phyloP scores from a whole-genome alignment of 2,329 filamentous ascomycete species.

The Coniosporium tulheliwenetii region DNA sequence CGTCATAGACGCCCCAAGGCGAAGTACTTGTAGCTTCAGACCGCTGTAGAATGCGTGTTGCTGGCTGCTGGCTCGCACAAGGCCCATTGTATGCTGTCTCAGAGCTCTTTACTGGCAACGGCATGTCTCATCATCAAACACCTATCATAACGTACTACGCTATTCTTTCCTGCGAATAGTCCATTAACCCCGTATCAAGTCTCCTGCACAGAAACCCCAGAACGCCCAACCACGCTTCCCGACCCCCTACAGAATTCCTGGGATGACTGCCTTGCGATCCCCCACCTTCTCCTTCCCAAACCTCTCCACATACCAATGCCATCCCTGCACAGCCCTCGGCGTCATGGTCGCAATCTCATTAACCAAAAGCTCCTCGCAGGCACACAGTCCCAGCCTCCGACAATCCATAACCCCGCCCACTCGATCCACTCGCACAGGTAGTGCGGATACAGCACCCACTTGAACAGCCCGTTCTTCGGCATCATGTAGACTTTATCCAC shows the following conservation, averaged over 20 bases:
- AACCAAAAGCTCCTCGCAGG: conserved; percentile 70
- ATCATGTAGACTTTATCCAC: conserved; percentile 78
- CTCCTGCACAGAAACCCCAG: background rate
- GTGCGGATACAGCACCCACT: conserved; percentile 73
- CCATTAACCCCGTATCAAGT: no score
- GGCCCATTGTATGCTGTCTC: no score
- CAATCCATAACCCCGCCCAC: conserved; percentile 80
- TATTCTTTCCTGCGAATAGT: no score
- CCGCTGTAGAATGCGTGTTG: no score
- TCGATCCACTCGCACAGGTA: conserved; percentile 96
- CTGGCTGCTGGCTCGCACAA: no score
- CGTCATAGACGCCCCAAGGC: no score
- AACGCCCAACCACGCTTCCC: conserved; percentile 1
- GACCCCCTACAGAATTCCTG: conserved; percentile 32
- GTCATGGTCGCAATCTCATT: conserved; percentile 88
- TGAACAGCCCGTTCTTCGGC: conserved; percentile 70
- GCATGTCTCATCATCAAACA: no score
- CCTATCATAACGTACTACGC: no score
- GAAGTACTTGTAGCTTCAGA: no score
- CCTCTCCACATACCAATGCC: conserved; percentile 70
- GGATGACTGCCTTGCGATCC: conserved; percentile 58
- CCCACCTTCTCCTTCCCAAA: conserved; percentile 76
- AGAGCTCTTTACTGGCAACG: no score
- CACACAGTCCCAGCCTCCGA: conserved; percentile 46
- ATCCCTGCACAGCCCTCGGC: conserved; percentile 66